Evolutionary conservation across 2,329 filamentous ascomycete species (phyloP).

Genomic region (Cadophora malorum): DNA sequence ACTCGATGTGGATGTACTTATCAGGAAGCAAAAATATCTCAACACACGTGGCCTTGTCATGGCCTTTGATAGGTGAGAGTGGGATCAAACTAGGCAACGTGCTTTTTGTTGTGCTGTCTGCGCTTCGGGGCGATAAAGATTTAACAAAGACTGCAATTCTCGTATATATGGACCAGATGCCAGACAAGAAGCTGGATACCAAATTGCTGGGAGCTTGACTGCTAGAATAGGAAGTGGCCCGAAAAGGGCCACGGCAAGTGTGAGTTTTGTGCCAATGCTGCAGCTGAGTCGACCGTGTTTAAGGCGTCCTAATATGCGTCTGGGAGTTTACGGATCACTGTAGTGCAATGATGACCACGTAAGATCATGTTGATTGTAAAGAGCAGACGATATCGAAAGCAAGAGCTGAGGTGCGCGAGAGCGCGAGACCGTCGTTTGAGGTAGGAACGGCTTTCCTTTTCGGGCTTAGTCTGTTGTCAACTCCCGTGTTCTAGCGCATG

Average conservation of each 20-base stretch:
- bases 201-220: neutral
- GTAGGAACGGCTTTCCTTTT: neutral
- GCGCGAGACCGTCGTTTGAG: too few relatives aligned
- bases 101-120: neutral
- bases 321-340: neutral
- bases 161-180: neutral
- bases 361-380: neutral
- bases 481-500: neutral
- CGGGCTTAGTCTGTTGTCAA: neutral
- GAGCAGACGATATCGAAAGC: neutral
- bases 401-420: too few relatives aligned
- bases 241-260: too few relatives aligned
- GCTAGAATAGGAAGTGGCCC: neutral
- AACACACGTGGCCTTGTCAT: neutral
- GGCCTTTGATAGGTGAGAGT: slow-evolving; percentile 6
- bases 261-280: too few relatives aligned
- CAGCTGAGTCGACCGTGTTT: neutral
- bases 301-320: neutral
- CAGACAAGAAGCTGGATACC: neutral
- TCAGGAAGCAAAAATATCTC: neutral
- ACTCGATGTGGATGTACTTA: neutral
- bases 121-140: neutral
- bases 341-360: neutral
- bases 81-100: slow-evolving; percentile 1
- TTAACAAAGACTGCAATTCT: neutral